Evolutionary conservation across 306 rosid species (phyloP).

Genomic region (Betula pendula): DNA sequence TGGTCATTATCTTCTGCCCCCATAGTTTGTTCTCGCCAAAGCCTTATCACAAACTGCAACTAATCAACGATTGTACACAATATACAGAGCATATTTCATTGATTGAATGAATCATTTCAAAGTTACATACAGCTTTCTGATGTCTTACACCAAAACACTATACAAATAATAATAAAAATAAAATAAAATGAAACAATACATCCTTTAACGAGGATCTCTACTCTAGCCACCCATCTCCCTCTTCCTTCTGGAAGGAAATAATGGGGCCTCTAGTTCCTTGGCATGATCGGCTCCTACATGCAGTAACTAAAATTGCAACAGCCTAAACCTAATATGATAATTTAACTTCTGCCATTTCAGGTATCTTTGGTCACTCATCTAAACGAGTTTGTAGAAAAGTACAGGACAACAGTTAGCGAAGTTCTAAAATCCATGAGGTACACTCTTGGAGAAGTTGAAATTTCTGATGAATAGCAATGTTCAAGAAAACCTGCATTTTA

Average conservation of each 20-base stretch:
- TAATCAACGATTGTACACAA: neutral
- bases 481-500: conserved; percentile 65
- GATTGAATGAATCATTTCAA: conserved; percentile 1
- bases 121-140: neutral
- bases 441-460: conserved; percentile 80
- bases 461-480: conserved; percentile 70
- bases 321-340: neutral
- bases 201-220: neutral
- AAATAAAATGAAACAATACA: neutral
- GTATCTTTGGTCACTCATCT: neutral
- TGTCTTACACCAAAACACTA: neutral
- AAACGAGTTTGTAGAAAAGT: neutral
- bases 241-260: neutral
- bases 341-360: neutral
- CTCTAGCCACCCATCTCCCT: neutral
- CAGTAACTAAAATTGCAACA: no score
- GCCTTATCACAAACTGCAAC: neutral
- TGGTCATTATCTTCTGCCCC: no score
- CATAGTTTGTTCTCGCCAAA: no score
- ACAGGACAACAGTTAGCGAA: conserved; percentile 15
- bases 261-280: neutral
- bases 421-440: conserved; percentile 77
- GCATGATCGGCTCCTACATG: no score
- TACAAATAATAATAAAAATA: neutral
- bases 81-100: neutral